These are phyloP conservation scores for Suhomyces tanzawaensis DNA, from an alignment of 805 yeast species.

Conservation along the genomic window DNA sequence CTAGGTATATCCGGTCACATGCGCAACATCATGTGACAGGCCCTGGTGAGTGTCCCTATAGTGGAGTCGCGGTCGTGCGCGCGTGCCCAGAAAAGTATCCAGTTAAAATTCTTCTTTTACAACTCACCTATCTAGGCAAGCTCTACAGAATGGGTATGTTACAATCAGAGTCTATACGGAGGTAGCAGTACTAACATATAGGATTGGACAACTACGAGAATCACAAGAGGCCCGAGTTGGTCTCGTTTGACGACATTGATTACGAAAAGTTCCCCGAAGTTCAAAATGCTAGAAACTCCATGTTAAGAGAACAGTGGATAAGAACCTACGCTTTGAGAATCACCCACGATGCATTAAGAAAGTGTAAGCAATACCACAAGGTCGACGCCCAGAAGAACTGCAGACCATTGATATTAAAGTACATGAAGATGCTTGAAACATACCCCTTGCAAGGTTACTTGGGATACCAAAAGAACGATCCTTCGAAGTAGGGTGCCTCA, in stretches of 20 bases:
- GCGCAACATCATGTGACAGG: too few species aligned
- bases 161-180: background rate
- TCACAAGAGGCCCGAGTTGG: conserved; percentile 62
- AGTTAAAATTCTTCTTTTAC: conserved; percentile 33
- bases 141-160: conserved; percentile 19
- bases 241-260: conserved; percentile 81
- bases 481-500: conserved; percentile 62
- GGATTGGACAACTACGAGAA: conserved; percentile 34
- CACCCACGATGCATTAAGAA: conserved; percentile 70
- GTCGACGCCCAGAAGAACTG: conserved; percentile 64
- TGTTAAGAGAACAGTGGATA: conserved; percentile 78
- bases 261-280: conserved; percentile 64
- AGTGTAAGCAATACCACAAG: conserved; percentile 64
- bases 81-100: conserved; percentile 15
- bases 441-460: conserved; percentile 69
- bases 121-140: background rate
- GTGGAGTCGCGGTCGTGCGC: conserved; percentile 23
- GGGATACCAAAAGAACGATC: conserved; percentile 89
- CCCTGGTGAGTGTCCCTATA: too few species aligned
- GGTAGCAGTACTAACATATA: conserved; percentile 14
- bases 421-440: conserved; percentile 71
- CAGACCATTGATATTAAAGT: conserved; percentile 72
- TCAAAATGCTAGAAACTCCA: conserved; percentile 70
- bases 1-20: too few species aligned
- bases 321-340: conserved; percentile 64